Evolutionary conservation across 257 asterid genomes (phyloP), one percentile per base, ranked within the genome.

Genomic region (Fraxinus americana): DNA sequence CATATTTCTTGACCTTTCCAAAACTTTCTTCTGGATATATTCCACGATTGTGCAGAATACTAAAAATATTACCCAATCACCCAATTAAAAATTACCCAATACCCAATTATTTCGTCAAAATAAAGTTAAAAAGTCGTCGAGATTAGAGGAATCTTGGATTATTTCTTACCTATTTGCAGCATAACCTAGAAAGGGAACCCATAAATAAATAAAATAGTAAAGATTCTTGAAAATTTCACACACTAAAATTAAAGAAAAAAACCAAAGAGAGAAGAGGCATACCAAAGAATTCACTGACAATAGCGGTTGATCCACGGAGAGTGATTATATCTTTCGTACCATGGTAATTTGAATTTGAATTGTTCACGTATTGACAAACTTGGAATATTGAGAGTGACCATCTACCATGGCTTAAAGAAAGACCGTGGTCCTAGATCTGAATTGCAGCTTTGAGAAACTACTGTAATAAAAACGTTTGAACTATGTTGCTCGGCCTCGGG

Each of bases 11-110:
- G 74, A 92, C 96, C 81, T 85, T 94, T 70, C 87, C 91, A 71
- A 94, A 94, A 82, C 97, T 94, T 75, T 94, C 99, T 70, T 88
- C 99, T 0, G 98, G 99, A 83, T 94, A 94, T 76, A 94, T 87
- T 45, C 91, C 99, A 19, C 99, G 92, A 80, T 94, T 94, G 79
- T 94, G 92, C 85, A 92, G 77, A 80, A 94, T 91, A 77, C 96
- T 91, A 45, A 45, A 83, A 4, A 75, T 34, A 17, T 34, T 16
- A 36, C 16, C 61, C 35, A 78, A 32, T 36, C 66, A 1, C 41
- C 57, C 63, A 32, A 69, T 68, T n/a, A 83, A 4, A 75, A 41
- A 17, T 34, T 16, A 35, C 16, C 61, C 34, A 78, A 30, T 35
- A 14, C 45, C 45, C 32, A 59, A 61, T 36, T 57, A 19, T 79